These are phyloP conservation scores for Brassica juncea DNA, from an alignment of 345 rosid species.

Conservation along the genomic window DNA sequence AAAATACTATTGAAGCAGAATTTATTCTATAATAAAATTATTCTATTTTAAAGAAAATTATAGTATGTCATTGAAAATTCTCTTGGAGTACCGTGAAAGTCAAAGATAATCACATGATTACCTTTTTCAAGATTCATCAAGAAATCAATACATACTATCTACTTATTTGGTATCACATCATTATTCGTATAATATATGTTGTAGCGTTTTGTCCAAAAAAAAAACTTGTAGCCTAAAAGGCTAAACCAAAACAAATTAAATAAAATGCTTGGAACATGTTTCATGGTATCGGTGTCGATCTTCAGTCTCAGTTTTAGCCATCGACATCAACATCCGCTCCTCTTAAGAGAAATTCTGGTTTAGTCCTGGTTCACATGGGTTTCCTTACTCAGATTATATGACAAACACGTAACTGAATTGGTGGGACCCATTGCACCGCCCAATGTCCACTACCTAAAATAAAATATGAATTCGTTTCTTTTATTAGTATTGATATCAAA, in stretches of 20 bases:
- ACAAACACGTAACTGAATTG: neutral
- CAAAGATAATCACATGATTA: too few relatives aligned
- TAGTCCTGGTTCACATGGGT: neutral
- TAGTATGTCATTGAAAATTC: too few relatives aligned
- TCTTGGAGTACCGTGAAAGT: too few relatives aligned
- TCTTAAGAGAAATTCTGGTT: neutral
- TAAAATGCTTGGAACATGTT: neutral
- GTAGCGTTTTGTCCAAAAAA: neutral
- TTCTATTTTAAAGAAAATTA: too few relatives aligned
- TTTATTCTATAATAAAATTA: too few relatives aligned
- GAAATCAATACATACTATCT: neutral
- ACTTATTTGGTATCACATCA: neutral
- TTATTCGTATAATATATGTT: neutral
- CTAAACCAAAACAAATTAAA: neutral
- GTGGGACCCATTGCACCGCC: constrained; percentile 20
- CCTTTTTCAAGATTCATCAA: neutral
- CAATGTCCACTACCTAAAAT: constrained; percentile 18
- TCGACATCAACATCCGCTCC: neutral
- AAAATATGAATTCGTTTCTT: neutral
- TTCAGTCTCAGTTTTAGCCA: neutral
- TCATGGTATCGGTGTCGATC: neutral
- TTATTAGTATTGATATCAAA: neutral
- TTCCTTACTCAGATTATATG: neutral
- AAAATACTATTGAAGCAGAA: too few relatives aligned
- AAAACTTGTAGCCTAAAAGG: neutral